Evolutionary conservation across 352 stramenopile genomes (phyloP), one percentile per base, ranked within the genome.

Genomic region (Pythium monospermum): DNA sequence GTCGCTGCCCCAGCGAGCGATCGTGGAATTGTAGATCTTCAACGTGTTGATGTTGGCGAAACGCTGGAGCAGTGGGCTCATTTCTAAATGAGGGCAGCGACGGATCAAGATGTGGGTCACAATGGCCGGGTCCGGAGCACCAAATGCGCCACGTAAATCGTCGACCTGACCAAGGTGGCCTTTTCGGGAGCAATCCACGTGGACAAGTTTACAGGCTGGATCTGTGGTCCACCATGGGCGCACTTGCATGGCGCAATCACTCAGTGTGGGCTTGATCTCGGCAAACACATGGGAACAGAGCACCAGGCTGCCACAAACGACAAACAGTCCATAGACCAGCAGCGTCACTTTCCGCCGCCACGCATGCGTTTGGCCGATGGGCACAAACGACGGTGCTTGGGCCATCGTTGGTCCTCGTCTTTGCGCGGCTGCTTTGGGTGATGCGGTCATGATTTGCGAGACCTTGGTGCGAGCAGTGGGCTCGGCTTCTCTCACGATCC

Each of bases 191-290:
- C 30, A 8, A 13, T 35, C 30, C 8, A 35, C 30, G 30, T 13
- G 30, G 7, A 35, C 13, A 13, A 35, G 30, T 13, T 8, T 13
- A 35, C 30, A 35, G 7, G 30, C 30, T 13, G 30, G 30, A 8
- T 35, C 13, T 8, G 30, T 13, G 7, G 8, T 8, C 30, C 49
- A 25, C 50, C 38, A 57, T 6, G 50, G 50, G 26, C 44, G 44
- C 7, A 46, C 21, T 31, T 50, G 2, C 13, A 41, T 19, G 12
- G 5, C 25, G 27, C 50, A 40, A 7, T 37, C 43, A 7, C 30
- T 16, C 11, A 28, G 22, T 3, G 10, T 15, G 1, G 16, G n/a
- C 5, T 19, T n/a, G 19, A 39, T 2, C 12, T 10, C 37, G 19
- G 38, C 39, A 7, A 26, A 18, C 7, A 57, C 8, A 10, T 57